Evolutionary conservation across 495 filamentous ascomycete species (phyloP).

Genomic region (Hypomontagnella monticulosa): DNA sequence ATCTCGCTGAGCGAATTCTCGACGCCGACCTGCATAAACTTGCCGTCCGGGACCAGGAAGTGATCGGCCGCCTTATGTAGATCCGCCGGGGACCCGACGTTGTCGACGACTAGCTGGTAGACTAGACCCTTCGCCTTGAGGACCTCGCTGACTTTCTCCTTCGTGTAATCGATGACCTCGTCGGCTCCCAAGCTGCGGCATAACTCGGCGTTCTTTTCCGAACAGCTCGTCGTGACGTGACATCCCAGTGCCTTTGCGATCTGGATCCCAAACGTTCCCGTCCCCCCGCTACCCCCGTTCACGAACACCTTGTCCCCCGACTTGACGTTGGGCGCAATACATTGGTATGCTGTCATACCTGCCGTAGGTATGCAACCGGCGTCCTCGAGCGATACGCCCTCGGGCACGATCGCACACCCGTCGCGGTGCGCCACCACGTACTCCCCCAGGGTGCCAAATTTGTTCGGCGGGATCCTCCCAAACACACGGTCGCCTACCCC

Average conservation of each 20-base stretch:
- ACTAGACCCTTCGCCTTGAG: slow-evolving; percentile 60
- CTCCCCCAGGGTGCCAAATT: slow-evolving; percentile 65
- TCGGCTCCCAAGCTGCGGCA: slow-evolving; percentile 70
- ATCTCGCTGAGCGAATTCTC: slow-evolving; percentile 23
- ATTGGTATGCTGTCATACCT: slow-evolving; percentile 68
- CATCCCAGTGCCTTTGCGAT: slow-evolving; percentile 72
- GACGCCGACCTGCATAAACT: slow-evolving; percentile 68
- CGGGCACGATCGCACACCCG: slow-evolving; percentile 56
- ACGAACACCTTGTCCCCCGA: slow-evolving; percentile 69
- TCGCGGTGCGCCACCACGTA: slow-evolving; percentile 52
- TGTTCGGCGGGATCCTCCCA: slow-evolving; percentile 54
- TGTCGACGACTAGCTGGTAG: slow-evolving; percentile 70
- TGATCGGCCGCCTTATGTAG: slow-evolving; percentile 66
- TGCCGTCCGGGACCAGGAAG: slow-evolving; percentile 62
- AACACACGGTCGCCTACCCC: slow-evolving; percentile 65
- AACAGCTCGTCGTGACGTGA: slow-evolving; percentile 69
- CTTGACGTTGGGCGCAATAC: slow-evolving; percentile 64
- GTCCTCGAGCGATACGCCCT: slow-evolving; percentile 59
- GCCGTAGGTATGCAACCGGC: slow-evolving; percentile 65
- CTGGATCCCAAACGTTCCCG: slow-evolving; percentile 70
- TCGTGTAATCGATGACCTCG: slow-evolving; percentile 75
- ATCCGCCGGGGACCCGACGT: slow-evolving; percentile 59
- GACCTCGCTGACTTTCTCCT: slow-evolving; percentile 56
- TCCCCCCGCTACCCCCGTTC: slow-evolving; percentile 73
- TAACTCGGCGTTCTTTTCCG: slow-evolving; percentile 65